These are phyloP conservation scores for Polygonum aviculare DNA, from an alignment of 148 eudicot genomes.

Conservation along the genomic window DNA sequence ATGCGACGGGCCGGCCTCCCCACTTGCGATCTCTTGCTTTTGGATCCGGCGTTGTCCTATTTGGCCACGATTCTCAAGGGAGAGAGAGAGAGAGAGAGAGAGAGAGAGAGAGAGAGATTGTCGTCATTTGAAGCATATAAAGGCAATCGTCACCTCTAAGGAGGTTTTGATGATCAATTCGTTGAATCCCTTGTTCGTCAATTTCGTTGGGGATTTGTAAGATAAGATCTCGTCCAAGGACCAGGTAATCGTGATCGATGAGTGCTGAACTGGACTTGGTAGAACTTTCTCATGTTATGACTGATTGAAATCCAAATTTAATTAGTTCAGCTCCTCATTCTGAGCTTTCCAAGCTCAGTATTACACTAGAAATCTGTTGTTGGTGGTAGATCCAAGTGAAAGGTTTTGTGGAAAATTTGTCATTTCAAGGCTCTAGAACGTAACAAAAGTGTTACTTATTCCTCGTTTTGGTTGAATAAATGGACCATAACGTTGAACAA, in stretches of 20 bases:
- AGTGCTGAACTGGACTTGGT: neutral
- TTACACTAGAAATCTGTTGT: too few species aligned
- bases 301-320: too few species aligned
- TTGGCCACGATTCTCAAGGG: conserved; percentile 42
- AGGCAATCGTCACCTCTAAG: conserved; percentile 50
- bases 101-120: conserved; percentile 57
- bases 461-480: neutral
- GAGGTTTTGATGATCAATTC: conserved; percentile 40
- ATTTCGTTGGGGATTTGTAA: conserved; percentile 35
- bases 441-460: neutral
- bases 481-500: too few species aligned
- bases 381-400: neutral
- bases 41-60: conserved; percentile 45
- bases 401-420: neutral
- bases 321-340: too few species aligned
- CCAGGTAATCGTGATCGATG: neutral
- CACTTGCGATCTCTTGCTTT: conserved; percentile 39
- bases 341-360: too few species aligned
- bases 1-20: conserved; percentile 56
- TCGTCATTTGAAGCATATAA: conserved; percentile 49
- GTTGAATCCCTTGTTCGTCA: conserved; percentile 30
- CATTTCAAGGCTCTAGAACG: neutral
- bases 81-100: too few species aligned
- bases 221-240: conserved; percentile 18
- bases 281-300: too few species aligned